Conservation (phyloP, 345 rosid species). For the Populus tremula region DNA sequence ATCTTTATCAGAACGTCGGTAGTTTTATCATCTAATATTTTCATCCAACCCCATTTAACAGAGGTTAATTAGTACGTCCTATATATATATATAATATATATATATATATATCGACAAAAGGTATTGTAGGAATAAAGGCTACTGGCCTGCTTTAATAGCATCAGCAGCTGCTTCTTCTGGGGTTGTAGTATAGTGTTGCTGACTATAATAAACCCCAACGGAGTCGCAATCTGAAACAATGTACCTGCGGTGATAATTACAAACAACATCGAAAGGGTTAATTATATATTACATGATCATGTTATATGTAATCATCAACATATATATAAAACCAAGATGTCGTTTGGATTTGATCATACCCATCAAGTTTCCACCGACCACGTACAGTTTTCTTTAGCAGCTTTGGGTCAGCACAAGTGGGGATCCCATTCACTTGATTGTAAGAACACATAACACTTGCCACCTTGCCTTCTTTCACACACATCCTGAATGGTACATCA, state of each 20-base stretch:
- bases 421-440: slow-evolving; percentile 36
- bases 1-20: too few relatives aligned
- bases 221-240: slow-evolving; percentile 38
- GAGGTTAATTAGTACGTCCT: background rate
- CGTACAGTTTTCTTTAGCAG: slow-evolving; percentile 24
- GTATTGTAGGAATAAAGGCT: background rate
- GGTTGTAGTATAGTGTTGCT: slow-evolving; percentile 31
- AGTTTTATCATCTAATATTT: background rate
- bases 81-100: background rate
- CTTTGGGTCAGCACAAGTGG: slow-evolving; percentile 36
- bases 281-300: background rate
- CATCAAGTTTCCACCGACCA: slow-evolving; percentile 30
- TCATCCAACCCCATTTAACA: background rate
- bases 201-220: slow-evolving; percentile 24
- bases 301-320: background rate
- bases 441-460: slow-evolving; percentile 40
- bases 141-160: slow-evolving; percentile 75
- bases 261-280: too few relatives aligned
- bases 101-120: background rate
- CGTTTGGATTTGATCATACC: background rate
- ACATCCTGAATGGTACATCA: slow-evolving; percentile 31
- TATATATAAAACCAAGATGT: background rate
- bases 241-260: slow-evolving; percentile 14
- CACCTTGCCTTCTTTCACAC: slow-evolving; percentile 30
- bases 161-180: slow-evolving; percentile 64